A percentile compares a stretch with the other conserved stretches of the same genome.
Conservation (phyloP, 371 early-diverging fungal genomes). For the Mucor mucedo region DNA sequence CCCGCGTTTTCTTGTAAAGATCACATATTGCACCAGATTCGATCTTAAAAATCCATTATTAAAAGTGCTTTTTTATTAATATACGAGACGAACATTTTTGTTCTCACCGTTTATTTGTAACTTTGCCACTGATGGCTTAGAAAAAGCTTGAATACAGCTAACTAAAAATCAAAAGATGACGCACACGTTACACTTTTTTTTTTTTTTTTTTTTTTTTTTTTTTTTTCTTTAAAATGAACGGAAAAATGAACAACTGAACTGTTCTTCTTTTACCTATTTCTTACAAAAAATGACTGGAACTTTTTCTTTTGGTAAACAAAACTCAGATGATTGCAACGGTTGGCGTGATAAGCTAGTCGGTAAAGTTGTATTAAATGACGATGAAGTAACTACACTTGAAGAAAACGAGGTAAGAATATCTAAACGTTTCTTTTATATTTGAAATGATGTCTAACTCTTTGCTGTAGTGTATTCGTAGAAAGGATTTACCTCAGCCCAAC, state of each 20-base stretch:
- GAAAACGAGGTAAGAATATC: slow-evolving; percentile 32
- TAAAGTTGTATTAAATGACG: slow-evolving; percentile 35
- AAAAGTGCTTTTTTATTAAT: no score
- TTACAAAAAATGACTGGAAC: neutral
- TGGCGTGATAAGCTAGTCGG: slow-evolving; percentile 49
- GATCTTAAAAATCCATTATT: no score
- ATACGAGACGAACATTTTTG: no score
- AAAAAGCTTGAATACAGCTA: no score
- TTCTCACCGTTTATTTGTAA: no score
- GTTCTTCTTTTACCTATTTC: neutral
- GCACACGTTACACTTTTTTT: no score
- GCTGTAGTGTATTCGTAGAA: slow-evolving; percentile 32
- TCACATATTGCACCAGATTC: no score
- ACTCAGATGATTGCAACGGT: slow-evolving; percentile 28
- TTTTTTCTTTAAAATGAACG: no score
- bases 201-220: no score
- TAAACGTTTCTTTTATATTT: neutral
- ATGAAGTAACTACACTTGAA: slow-evolving; percentile 32
- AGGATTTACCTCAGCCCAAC: slow-evolving; percentile 38
- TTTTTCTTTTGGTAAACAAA: slow-evolving; percentile 4
- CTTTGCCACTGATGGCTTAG: no score
- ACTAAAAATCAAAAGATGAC: no score
- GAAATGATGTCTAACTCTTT: neutral
- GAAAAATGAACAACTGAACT: neutral
- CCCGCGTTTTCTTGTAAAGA: no score